Conservation (phyloP, 805 yeast genomes). For the Hanseniaspora vineae region DNA sequence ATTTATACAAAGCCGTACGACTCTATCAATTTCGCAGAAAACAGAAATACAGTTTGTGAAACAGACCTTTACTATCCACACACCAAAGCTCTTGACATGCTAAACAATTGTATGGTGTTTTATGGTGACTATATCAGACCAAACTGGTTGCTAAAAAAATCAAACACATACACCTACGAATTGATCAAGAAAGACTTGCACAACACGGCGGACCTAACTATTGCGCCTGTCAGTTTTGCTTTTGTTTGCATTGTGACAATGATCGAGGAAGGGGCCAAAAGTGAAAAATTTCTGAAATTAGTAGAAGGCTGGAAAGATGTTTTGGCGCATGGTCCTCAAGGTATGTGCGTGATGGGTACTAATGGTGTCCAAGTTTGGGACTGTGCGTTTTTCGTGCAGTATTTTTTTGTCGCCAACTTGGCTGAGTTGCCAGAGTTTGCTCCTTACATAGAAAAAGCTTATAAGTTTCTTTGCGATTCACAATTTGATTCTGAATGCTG, state of each 20-base stretch:
- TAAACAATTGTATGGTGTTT: conserved; percentile 44
- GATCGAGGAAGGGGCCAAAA: conserved; percentile 56
- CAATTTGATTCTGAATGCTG: conserved; percentile 77
- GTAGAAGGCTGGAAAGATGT: conserved; percentile 58
- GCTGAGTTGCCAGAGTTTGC: conserved; percentile 57
- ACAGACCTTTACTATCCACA: conserved; percentile 93
- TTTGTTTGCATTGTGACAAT: conserved; percentile 64
- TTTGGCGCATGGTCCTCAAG: conserved; percentile 76
- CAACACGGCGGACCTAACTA: conserved; percentile 71
- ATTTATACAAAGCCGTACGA: conserved; percentile 60
- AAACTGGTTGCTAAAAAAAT: conserved; percentile 43
- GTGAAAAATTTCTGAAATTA: conserved; percentile 44
- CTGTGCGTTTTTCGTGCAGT: conserved; percentile 80
- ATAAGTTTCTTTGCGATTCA: conserved; percentile 59
- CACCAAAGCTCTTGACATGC: conserved; percentile 46
- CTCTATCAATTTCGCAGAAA: conserved; percentile 49
- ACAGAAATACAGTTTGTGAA: conserved; percentile 80
- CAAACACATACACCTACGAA: conserved; percentile 43
- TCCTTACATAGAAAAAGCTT: conserved; percentile 50
- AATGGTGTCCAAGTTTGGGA: conserved; percentile 99
- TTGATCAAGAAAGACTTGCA: conserved; percentile 58
- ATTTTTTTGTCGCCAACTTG: conserved; percentile 64
- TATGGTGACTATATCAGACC: conserved; percentile 75
- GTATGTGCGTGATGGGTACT: conserved; percentile 91
- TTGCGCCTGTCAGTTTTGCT: conserved; percentile 90